Evolutionary conservation across 75 land plant species (phyloP).

Genomic region (Sequoia sempervirens): DNA sequence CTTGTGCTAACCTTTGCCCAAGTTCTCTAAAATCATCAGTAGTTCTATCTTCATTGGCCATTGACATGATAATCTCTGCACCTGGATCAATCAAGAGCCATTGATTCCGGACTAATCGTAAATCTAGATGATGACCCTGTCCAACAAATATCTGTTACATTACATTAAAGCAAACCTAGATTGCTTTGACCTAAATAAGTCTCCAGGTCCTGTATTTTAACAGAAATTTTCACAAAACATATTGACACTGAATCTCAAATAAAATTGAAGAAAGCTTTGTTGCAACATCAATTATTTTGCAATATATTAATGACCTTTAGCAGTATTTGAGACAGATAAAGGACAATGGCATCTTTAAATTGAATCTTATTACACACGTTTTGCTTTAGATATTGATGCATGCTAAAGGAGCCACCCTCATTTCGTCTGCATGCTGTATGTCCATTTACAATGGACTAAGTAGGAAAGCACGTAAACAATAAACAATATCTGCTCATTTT

Average conservation of each 20-base stretch:
- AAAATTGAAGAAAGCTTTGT: not conserved
- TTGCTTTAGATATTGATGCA: not conserved
- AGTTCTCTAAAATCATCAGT: constrained; percentile 81
- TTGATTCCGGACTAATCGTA: constrained; percentile 79
- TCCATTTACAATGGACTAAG: not conserved
- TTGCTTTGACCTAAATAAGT: not conserved
- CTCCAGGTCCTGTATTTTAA: not conserved
- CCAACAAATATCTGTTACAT: not conserved
- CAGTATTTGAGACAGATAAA: not conserved
- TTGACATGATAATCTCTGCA: constrained; percentile 77
- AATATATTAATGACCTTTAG: not conserved
- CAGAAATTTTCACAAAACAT: not conserved
- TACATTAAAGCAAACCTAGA: not conserved
- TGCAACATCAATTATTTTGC: not conserved
- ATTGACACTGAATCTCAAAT: not conserved
- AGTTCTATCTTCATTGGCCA: constrained; percentile 77
- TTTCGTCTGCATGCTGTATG: not conserved
- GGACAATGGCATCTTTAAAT: not conserved
- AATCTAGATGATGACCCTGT: constrained; percentile 92
- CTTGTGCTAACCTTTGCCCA: constrained; percentile 77
- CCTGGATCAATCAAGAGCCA: constrained; percentile 88
- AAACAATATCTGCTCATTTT: not conserved
- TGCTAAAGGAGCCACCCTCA: not conserved
- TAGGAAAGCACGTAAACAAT: not conserved
- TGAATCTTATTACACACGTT: not conserved